phyloP scores from a whole-genome alignment of 139 green algal species.

The Micromonas pusilla region DNA sequence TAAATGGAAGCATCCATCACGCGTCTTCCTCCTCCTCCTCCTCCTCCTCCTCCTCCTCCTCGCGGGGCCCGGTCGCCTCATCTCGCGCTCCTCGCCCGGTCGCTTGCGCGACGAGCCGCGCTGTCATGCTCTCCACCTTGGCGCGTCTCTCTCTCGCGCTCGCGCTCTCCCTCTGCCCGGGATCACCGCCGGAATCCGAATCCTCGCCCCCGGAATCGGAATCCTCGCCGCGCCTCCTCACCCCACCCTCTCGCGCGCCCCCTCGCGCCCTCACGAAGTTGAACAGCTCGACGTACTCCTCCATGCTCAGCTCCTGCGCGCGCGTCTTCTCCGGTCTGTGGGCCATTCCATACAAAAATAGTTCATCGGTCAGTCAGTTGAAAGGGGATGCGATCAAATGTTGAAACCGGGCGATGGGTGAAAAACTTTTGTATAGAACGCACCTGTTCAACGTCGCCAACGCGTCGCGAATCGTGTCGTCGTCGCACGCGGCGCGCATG shows the following conservation, averaged over 20 bases:
- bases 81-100: too few relatives aligned
- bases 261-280: slow-evolving; percentile 3
- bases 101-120: not conserved
- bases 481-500: slow-evolving; percentile 5
- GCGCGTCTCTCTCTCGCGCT: not conserved
- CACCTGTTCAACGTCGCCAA: not conserved
- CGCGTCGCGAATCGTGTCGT: not conserved
- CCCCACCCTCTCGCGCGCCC: not conserved
- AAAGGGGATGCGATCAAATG: too few relatives aligned
- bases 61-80: too few relatives aligned
- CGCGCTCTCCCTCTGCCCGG: not conserved
- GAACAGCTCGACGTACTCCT: slow-evolving; percentile 20
- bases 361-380: too few relatives aligned
- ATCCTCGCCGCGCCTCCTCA: not conserved
- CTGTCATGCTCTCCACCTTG: not conserved
- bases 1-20: not conserved
- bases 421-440: too few relatives aligned
- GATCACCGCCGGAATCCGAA: not conserved
- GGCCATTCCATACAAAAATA: too few relatives aligned
- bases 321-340: slow-evolving; percentile 8
- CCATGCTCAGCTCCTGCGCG: slow-evolving; percentile 17
- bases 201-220: not conserved
- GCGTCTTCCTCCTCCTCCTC: not conserved
- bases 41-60: not conserved
- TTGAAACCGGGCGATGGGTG: too few relatives aligned